Conservation (phyloP, 768 basidiomycete species). For the Mycena leptocephala region DNA sequence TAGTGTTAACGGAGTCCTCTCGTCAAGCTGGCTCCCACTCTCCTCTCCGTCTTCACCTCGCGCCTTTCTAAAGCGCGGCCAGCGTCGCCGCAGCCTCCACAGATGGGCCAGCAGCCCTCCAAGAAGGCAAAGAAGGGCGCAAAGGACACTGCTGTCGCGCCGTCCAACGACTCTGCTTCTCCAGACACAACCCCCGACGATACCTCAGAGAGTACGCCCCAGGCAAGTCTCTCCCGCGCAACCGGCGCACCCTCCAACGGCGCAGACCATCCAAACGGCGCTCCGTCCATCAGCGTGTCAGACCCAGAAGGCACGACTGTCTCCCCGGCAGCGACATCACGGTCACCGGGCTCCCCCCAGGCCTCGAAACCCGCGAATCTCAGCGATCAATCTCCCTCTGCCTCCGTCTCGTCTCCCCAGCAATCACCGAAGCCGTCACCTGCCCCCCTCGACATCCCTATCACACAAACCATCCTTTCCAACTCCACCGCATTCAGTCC, state of each 20-base stretch:
- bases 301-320: conserved; percentile 57
- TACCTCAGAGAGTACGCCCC: conserved; percentile 53
- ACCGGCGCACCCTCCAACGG: conserved; percentile 56
- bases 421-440: conserved; percentile 61
- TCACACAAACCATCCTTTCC: conserved; percentile 89
- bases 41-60: conserved; percentile 83
- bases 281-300: conserved; percentile 61
- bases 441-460: conserved; percentile 82
- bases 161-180: conserved; percentile 51
- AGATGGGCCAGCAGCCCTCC: conserved; percentile 90
- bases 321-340: conserved; percentile 40
- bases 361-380: conserved; percentile 47
- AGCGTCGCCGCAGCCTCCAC: conserved; percentile 77
- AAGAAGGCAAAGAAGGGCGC: conserved; percentile 83
- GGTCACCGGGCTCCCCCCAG: conserved; percentile 57
- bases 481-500: conserved; percentile 72
- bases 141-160: conserved; percentile 80
- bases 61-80: conserved; percentile 81
- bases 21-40: conserved; percentile 82
- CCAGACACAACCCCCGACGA: conserved; percentile 63
- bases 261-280: conserved; percentile 63
- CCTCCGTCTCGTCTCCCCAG: conserved; percentile 57
- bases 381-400: conserved; percentile 53
- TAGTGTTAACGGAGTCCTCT: neutral
- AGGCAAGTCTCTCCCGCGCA: conserved; percentile 62